Base-by-base conservation (phyloP, 495 filamentous ascomycete species). In the Podospora bellae-mahoneyi region DNA sequence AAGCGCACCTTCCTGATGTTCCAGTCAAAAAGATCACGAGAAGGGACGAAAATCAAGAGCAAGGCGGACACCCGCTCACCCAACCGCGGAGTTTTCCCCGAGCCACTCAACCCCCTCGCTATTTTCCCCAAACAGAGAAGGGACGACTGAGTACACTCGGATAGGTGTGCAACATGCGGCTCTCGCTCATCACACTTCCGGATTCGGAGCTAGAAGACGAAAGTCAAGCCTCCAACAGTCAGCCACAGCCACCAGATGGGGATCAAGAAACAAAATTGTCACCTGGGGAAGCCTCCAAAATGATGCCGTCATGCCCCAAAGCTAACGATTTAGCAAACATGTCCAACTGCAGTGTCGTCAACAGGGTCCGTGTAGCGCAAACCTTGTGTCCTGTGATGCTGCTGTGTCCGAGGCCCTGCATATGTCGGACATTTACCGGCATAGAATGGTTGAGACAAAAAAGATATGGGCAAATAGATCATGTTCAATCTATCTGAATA, bases 401-500 rank as follows among this genome's bases (percentile, higher is more conserved):
- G 15, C 54, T 23, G 18, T 57, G 39, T 48, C 39, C 13, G 39
- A 48, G 39, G 39, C 39, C 39, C 39, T 48, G 39, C 39, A 48
- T 48, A 13, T 13, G 7, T 16, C 39, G 9, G 39, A 48, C 13
- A 48, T 54, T 9, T 10, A 1, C n/a, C 32, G 60, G n/a, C 19
- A 53, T 26, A 13, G 39, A 39, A n/a, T 27, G 23, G 30, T 2
- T 10, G 34, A 64, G 63, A 19, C 18, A 1, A 19, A 26, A 53
- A n/a, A 19, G 15, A 58, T 57, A 16, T 3, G 16, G 19, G 53
- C 64, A 65, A 59, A 66, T 53, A 66, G 19, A 39, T 23, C 60
- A 19, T 30, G 60, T 62, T 55, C 59, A 44, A 32, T 67, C 57
- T 67, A 64, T 54, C 58, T 62, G 59, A 28, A 62, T 20, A 32